Evolutionary conservation across 345 rosid genomes (phyloP), one percentile per base, ranked within the genome.

Genomic region (Barbarea vulgaris): DNA sequence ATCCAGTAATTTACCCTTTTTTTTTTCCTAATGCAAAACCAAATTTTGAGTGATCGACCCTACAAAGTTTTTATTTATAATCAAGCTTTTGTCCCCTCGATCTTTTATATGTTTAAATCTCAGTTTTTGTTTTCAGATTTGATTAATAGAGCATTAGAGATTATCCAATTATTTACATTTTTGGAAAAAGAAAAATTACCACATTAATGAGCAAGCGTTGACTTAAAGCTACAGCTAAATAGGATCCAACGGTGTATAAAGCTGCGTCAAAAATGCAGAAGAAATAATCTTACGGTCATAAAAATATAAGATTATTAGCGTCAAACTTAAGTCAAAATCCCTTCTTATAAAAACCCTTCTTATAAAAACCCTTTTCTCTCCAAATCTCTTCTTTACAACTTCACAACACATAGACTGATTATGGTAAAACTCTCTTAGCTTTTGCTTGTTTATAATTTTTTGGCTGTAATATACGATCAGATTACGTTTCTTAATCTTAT

Each of bases 181-280:
- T 27, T 2, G 28, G 28, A 4, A 4, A 4, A 4, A 3, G 25
- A 3, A 0, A 4, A 27, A 27, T 2, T 27, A 27, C 28, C 28
- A 4, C 28, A 27, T 27, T 3, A 27, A 27, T 27, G 28, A 27
- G 28, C 3, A 2, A 27, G 28, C 28, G 28, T 27, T 27, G 28
- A 27, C 28, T 27, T 27, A 27, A 27, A 27, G 28, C 28, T 27
- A 27, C 2, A 27, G 47, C 7, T 15, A 61, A 30, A 27, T 2
- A 27, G 28, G 77, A 83, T 82, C 87, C 13, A 53, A 77, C 87
- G 84, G 87, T 66, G 55, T 52, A 72, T 2, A 73, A 53, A 67
- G 36, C 11, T 54, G 37, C 56, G 50, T 39, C 50, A 39, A 19
- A 7, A 42, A 8, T 39, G 64, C 44, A 64, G 2, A 66, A 13